Evolutionary conservation across 1,284 basidiomycete species (phyloP).

Genomic region (Papiliotrema terrestris): DNA sequence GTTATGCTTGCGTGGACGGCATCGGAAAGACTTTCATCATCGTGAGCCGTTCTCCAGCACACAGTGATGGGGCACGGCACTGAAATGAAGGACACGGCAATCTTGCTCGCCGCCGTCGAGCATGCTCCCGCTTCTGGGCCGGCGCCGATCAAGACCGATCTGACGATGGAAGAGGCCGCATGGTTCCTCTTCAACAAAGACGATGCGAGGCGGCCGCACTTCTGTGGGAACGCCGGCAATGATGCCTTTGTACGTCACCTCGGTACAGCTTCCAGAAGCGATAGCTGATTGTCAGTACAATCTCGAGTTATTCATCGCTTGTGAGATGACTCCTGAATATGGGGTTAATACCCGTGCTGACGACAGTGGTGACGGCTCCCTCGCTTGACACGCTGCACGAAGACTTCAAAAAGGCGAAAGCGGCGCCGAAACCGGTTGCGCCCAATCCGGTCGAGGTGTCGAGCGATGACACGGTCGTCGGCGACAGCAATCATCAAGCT

Average conservation of each 20-base stretch:
- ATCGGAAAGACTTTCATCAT: slow-evolving; percentile 28
- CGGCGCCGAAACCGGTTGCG: neutral
- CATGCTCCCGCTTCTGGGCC: slow-evolving; percentile 5
- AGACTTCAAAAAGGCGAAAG: slow-evolving; percentile 9
- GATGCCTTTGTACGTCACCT: slow-evolving; percentile 27
- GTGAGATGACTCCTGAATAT: too few species aligned
- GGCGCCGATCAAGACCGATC: slow-evolving; percentile 9
- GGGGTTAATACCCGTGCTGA: slow-evolving; percentile 14
- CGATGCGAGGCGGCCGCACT: slow-evolving; percentile 7
- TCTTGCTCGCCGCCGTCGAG: slow-evolving; percentile 35
- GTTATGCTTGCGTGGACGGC: slow-evolving; percentile 17
- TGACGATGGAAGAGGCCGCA: slow-evolving; percentile 21
- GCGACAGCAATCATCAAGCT: too few species aligned
- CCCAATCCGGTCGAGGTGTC: too few species aligned
- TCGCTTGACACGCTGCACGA: slow-evolving; percentile 19
- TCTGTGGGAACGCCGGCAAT: slow-evolving; percentile 36
- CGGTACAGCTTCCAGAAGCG: neutral
- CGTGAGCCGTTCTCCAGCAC: slow-evolving; percentile 12
- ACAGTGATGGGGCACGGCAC: neutral
- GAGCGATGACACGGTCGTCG: too few species aligned
- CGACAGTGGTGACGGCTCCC: slow-evolving; percentile 19
- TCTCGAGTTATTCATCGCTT: slow-evolving; percentile 20
- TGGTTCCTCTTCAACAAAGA: slow-evolving; percentile 21
- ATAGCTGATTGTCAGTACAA: slow-evolving; percentile 15
- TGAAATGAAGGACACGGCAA: slow-evolving; percentile 30